Percentiles rank a stretch among this genome's conserved stretches.
phyloP scores from a whole-genome alignment of 345 rosid species.

The Boechera divaricarpa region DNA sequence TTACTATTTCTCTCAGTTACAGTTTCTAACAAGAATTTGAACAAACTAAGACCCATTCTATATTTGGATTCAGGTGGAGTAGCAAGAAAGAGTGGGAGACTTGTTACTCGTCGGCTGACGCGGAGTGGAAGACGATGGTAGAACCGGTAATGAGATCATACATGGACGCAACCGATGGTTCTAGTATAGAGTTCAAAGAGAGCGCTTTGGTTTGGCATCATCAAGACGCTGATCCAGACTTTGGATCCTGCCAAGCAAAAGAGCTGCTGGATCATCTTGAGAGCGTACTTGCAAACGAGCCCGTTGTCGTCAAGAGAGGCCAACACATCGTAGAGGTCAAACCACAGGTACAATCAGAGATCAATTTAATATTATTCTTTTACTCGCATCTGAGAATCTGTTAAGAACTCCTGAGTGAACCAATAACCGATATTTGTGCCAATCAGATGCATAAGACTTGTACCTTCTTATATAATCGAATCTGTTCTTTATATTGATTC shows the following conservation, averaged over 20 bases:
- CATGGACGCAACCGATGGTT: constrained; percentile 89
- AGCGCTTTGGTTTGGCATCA: constrained; percentile 94
- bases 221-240: constrained; percentile 95
- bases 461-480: constrained; percentile 1
- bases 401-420: not conserved
- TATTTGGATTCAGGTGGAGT: constrained; percentile 57
- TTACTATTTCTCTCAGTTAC: not conserved
- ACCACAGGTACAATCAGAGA: constrained; percentile 65
- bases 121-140: constrained; percentile 77
- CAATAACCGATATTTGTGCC: not conserved
- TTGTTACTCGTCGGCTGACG: constrained; percentile 58
- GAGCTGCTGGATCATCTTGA: constrained; percentile 87
- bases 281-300: constrained; percentile 82
- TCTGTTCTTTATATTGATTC: constrained; percentile 27
- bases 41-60: constrained; percentile 6
- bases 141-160: constrained; percentile 85
- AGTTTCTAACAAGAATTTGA: not conserved
- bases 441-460: not conserved
- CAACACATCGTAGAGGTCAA: constrained; percentile 92
- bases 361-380: not conserved
- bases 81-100: constrained; percentile 71
- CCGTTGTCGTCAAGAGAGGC: constrained; percentile 84
- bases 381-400: not conserved
- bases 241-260: constrained; percentile 91
- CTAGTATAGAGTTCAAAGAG: constrained; percentile 76